Evolutionary conservation across 2,329 filamentous ascomycete species (phyloP).

Genomic region (Nothophaeocryptopus gaeumannii): DNA sequence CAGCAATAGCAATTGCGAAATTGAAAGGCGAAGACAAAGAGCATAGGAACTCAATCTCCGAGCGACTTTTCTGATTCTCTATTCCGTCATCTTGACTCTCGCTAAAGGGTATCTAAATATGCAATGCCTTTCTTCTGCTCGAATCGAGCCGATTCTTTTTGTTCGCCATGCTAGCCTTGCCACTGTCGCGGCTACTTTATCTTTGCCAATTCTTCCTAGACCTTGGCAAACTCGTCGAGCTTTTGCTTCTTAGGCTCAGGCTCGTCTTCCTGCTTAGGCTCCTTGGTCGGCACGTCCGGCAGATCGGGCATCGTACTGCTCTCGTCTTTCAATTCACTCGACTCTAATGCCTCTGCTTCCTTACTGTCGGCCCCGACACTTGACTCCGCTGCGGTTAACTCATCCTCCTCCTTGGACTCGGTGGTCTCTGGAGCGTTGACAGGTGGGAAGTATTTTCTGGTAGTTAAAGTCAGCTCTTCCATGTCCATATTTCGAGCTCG

Average conservation of each 20-base stretch:
- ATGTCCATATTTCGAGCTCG: neutral
- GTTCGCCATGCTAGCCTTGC: neutral
- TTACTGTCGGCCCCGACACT: no score
- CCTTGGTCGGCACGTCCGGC: constrained; percentile 49
- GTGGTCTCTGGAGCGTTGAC: constrained; percentile 2
- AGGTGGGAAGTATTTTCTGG: constrained; percentile 52
- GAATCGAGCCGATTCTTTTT: neutral
- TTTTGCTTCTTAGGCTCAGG: constrained; percentile 50
- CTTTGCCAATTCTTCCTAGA: neutral
- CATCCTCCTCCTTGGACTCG: constrained; percentile 14
- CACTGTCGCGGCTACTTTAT: neutral
- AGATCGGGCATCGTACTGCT: constrained; percentile 40
- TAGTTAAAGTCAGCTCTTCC: neutral
- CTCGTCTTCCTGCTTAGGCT: constrained; percentile 45
- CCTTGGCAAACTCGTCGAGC: constrained; percentile 22
- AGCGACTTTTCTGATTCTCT: no score
- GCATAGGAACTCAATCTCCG: no score
- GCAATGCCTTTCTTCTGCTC: neutral
- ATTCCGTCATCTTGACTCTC: neutral
- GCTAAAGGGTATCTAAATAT: constrained; percentile 10
- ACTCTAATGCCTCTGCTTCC: neutral
- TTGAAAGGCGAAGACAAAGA: no score
- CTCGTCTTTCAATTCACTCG: neutral
- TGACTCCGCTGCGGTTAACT: constrained; percentile 31
- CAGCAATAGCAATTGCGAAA: no score